Conservation (phyloP, 2,329 filamentous ascomycete genomes). For the Claviceps pazoutovae region DNA sequence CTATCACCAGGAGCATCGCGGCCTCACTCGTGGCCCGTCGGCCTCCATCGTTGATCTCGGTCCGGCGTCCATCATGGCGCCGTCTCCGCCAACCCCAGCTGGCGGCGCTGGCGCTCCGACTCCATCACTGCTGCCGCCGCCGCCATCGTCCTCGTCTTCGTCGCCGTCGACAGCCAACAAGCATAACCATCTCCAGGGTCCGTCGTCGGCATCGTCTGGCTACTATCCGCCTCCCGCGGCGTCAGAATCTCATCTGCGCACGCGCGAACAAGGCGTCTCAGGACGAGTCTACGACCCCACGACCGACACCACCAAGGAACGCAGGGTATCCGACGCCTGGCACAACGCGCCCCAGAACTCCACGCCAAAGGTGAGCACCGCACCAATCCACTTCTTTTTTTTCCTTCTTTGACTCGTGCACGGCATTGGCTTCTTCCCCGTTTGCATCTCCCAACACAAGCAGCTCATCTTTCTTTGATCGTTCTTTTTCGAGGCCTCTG, state of each 20-base stretch:
- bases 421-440: neutral
- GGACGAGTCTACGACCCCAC: slow-evolving; percentile 41
- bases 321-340: slow-evolving; percentile 34
- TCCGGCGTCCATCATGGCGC: slow-evolving; percentile 20
- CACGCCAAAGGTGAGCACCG: slow-evolving; percentile 33
- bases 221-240: slow-evolving; percentile 4
- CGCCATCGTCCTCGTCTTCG: slow-evolving; percentile 12
- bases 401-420: slow-evolving; percentile 9
- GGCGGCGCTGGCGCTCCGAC: slow-evolving; percentile 16
- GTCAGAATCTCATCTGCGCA: slow-evolving; percentile 14
- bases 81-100: slow-evolving; percentile 14
- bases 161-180: slow-evolving; percentile 9
- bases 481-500: neutral
- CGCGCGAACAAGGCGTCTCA: slow-evolving; percentile 25
- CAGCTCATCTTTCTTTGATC: slow-evolving; percentile 3
- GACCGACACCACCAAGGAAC: slow-evolving; percentile 35
- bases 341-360: slow-evolving; percentile 28
- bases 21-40: slow-evolving; percentile 10
- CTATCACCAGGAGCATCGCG: slow-evolving; percentile 8
- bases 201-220: slow-evolving; percentile 14
- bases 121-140: slow-evolving; percentile 17
- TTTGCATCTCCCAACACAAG: slow-evolving; percentile 9
- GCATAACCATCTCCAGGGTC: slow-evolving; percentile 14
- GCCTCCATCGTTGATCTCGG: neutral
- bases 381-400: slow-evolving; percentile 16